phyloP scores from a whole-genome alignment of 345 rosid genomes.

The Cardamine chenopodiifolia region DNA sequence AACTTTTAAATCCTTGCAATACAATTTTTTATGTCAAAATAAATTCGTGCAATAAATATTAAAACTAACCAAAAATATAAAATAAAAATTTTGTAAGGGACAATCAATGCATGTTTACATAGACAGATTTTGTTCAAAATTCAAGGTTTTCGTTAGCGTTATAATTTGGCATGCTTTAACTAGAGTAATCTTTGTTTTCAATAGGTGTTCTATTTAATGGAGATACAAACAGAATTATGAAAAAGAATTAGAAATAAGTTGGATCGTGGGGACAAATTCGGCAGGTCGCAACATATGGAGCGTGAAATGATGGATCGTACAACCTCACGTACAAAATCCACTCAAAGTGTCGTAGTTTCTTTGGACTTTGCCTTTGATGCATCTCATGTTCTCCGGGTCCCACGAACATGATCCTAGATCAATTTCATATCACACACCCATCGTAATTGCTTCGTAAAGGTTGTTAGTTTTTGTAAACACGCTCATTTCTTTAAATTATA shows the following conservation, averaged over 20 bases:
- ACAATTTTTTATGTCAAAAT: not conserved
- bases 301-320: conserved; percentile 34
- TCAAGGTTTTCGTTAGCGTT: not conserved
- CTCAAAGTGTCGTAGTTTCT: conserved; percentile 38
- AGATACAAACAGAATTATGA: not conserved
- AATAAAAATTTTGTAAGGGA: not conserved
- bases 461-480: not conserved
- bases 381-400: conserved; percentile 28
- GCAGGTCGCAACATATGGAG: conserved; percentile 18
- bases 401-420: conserved; percentile 20
- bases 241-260: not conserved
- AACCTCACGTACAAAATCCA: conserved; percentile 40
- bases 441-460: not conserved
- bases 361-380: conserved; percentile 42
- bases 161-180: not conserved
- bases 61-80: too few species aligned
- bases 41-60: not conserved
- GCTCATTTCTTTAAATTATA: not conserved
- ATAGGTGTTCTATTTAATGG: not conserved
- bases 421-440: not conserved
- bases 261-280: conserved; percentile 20
- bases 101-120: not conserved
- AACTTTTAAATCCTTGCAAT: not conserved
- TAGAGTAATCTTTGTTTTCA: not conserved
- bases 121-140: not conserved